Conservation (phyloP, 2,329 filamentous ascomycete species). For the Aspergillus arachidicola region DNA sequence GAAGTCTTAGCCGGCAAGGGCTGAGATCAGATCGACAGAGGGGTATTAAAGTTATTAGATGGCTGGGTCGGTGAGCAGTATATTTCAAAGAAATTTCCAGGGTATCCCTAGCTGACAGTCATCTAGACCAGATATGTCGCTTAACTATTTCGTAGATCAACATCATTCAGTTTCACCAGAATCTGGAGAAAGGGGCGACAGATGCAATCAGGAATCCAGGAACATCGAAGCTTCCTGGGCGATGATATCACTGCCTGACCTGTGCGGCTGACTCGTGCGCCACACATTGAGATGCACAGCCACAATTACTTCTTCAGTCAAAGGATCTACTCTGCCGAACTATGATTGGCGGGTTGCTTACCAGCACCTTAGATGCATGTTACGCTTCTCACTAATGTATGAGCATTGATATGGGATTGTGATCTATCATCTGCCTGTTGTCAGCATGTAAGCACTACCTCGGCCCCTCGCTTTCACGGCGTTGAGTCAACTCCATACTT, state of each 20-base stretch:
- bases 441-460: neutral
- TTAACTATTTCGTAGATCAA: neutral
- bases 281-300: neutral
- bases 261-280: neutral
- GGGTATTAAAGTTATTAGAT: neutral
- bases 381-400: neutral
- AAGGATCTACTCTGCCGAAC: neutral
- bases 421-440: neutral
- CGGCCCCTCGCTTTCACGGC: neutral
- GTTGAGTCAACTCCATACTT: neutral
- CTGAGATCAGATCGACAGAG: neutral
- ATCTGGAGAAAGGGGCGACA: neutral
- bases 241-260: constrained; percentile 12
- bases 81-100: neutral
- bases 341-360: neutral
- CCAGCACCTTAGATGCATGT: neutral
- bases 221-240: neutral
- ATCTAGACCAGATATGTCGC: neutral
- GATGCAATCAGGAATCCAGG: neutral
- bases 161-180: neutral
- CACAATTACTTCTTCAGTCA: neutral
- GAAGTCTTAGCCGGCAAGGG: neutral
- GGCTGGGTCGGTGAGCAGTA: neutral
- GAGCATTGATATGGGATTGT: neutral
- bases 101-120: neutral